Evolutionary conservation across 257 asterid genomes (phyloP), one percentile per base, ranked within the genome.

Genomic region (Pogostemon cablin): DNA sequence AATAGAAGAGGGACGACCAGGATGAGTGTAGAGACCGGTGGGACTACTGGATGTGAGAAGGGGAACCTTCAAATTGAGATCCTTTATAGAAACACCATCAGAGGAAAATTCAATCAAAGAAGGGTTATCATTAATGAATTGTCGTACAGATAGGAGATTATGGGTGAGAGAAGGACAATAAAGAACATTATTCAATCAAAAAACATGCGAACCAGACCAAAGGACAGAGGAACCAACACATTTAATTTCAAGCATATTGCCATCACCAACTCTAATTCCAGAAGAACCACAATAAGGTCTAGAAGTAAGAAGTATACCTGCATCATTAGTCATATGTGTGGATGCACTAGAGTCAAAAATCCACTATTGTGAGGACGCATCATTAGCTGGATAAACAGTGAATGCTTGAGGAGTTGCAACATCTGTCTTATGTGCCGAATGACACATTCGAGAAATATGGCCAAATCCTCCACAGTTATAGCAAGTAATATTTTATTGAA

Each of bases 231-330:
- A 52, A 12, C 57, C 57, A n/a, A 52, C 32, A 12, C 6, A 50
- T 12, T 20, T 50, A 50, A 50, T 50, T n/a, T 4, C 4, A 11
- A 50, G 25, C 57, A 52, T 34, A 52, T 32, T 15, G 57, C 57
- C 57, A 52, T 52, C 15, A 52, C 57, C 57, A n/a, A 52, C 57
- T 4, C 57, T n/a, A 52, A 52, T 4, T 7, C 57, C 57, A n/a
- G 57, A 52, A 52, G 57, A n/a, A 52, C 57, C 57, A 52, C 34
- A 3, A n/a, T 52, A 52, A 52, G 57, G 57, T 11, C 3, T 52
- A 32, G 32, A n/a, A n/a, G 12, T 52, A 12, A n/a, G 57, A 32
- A 52, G 15, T 52, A 52, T 52, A 52, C 57, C 57, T 52, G 57
- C 57, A 52, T 52, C 57, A 52, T 52, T 32, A 3, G 57, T 52